Evolutionary conservation across 441 rosid genomes (phyloP), one percentile per base, ranked within the genome.

Genomic region (Adansonia madagascariensis): DNA sequence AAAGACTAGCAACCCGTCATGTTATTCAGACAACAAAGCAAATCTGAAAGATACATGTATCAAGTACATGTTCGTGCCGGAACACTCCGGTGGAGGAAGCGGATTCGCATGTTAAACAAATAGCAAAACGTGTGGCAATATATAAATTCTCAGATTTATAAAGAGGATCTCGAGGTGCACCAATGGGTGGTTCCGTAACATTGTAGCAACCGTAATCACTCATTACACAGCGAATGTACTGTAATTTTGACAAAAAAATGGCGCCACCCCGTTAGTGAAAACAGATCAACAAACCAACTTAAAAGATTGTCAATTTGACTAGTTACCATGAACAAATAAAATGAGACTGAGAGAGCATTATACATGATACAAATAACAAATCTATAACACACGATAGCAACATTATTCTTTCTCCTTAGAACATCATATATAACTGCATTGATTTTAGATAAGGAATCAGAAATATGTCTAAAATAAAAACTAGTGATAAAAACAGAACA

Each of bases 161-260:
- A 62, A 95, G 67, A 73, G 99, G 99, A 83, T 92, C 99, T 24
- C 99, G 84, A 46, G 92, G 95, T 41, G 96, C 95, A 83, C 90
- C 97, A 53, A 93, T 90, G 12, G 97, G 97, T 20, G 98, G 99
- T 79, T 95, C 98, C 8, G 95, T 91, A 70, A 91, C 91, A 79
- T 93, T 90, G 85, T 93, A 91, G 74, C 92, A 84, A 75, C 94
- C 97, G 75, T 89, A 93, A 70, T 95, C 98, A 80, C 93, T 93
- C 89, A 75, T 80, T 44, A 90, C 94, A 79, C 97, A 95, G n/a
- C 97, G 94, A 75, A 95, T 95, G 80, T 89, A 93, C 98, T 95
- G 90, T 46, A 75, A 79, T 76, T 79, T 77, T 50, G 27, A 69
- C 80, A 46, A 79, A 2, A 31, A 41, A 75, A 46, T 44, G 65